phyloP scores from a whole-genome alignment of 129 eudicot genomes.

The Erigeron canadensis region DNA sequence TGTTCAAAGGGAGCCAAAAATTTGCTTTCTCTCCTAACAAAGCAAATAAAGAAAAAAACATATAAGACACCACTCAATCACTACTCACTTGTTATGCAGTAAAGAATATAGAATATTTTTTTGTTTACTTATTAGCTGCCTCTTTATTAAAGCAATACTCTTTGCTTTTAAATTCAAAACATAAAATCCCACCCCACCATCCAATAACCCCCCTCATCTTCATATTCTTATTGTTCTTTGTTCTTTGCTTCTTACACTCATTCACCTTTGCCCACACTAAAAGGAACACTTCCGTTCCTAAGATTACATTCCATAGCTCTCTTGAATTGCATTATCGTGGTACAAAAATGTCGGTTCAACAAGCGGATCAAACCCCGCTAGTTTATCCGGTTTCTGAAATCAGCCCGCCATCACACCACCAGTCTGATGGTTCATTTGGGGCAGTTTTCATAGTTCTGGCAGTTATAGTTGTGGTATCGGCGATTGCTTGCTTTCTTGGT shows the following conservation, averaged over 20 bases:
- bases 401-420: constrained; percentile 21
- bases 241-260: constrained; percentile 30
- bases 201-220: constrained; percentile 22
- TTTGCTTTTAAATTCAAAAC: constrained; percentile 37
- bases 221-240: constrained; percentile 33
- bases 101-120: constrained; percentile 32
- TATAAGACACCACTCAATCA: constrained; percentile 30
- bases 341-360: constrained; percentile 31
- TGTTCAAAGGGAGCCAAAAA: constrained; percentile 46
- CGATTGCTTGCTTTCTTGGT: constrained; percentile 41
- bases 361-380: constrained; percentile 28
- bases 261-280: constrained; percentile 32
- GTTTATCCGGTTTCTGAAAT: constrained; percentile 39
- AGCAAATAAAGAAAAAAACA: constrained; percentile 40
- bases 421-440: constrained; percentile 38
- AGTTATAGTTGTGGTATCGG: constrained; percentile 36
- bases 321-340: not conserved
- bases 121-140: constrained; percentile 33
- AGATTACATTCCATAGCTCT: constrained; percentile 1
- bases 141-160: constrained; percentile 41
- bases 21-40: constrained; percentile 44
- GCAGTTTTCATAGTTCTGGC: constrained; percentile 42
- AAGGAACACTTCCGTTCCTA: constrained; percentile 10
- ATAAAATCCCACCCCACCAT: constrained; percentile 31
- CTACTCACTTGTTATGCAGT: constrained; percentile 38